These are phyloP conservation scores for Aurantiochytrium sp. DNA, from an alignment of 108 stramenopile genomes.

Conservation along the genomic window DNA sequence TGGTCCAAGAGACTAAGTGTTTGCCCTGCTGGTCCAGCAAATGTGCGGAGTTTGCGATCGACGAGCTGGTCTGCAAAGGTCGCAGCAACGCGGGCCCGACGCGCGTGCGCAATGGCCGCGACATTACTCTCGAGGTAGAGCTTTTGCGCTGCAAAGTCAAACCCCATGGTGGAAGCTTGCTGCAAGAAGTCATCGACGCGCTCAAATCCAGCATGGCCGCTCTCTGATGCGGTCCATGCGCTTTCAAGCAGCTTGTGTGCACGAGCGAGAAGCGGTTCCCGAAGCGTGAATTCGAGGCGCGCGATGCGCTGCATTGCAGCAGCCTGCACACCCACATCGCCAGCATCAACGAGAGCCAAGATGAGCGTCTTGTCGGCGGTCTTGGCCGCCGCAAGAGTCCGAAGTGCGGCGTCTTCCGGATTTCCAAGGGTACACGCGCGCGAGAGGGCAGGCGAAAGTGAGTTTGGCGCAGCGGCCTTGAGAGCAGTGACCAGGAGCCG, in stretches of 20 bases:
- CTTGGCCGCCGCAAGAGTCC: background rate
- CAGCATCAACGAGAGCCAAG: background rate
- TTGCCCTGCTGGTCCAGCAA: background rate
- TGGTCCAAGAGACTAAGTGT: background rate
- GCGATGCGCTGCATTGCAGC: background rate
- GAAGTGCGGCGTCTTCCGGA: background rate
- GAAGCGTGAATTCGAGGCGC: background rate
- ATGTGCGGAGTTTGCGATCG: background rate
- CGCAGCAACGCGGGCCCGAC: background rate
- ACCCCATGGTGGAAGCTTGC: background rate
- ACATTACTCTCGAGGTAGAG: background rate
- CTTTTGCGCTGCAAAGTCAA: background rate
- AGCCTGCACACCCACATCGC: background rate
- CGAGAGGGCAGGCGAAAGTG: background rate
- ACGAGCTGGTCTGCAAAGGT: background rate
- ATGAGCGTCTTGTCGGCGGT: background rate
- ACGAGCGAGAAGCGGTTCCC: background rate
- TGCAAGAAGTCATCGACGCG: background rate
- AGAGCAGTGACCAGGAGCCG: background rate
- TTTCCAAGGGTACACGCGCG: background rate
- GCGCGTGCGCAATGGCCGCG: background rate
- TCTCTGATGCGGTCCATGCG: background rate
- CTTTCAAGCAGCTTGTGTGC: background rate
- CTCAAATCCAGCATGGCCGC: background rate
- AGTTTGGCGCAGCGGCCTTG: background rate